A percentile compares a stretch with the other conserved stretches of the same genome.
These are phyloP conservation scores for Saccharomycopsis vini DNA, from an alignment of 805 yeast species.

Conservation along the genomic window DNA sequence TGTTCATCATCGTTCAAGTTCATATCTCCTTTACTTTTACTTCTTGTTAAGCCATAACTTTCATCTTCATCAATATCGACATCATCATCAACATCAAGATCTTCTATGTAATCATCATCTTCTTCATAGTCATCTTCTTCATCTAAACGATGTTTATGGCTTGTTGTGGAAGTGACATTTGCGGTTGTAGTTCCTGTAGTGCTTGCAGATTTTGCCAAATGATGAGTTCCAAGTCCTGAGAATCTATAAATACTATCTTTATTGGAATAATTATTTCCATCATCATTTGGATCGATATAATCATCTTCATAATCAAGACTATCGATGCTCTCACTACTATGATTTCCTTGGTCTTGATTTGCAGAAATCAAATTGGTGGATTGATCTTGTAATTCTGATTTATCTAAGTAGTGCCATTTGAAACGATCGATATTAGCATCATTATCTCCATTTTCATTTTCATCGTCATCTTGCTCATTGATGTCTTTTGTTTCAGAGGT, in stretches of 20 bases:
- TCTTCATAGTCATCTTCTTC: conserved; percentile 18
- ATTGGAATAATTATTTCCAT: conserved; percentile 67
- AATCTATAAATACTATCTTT: no score
- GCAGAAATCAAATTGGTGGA: no score
- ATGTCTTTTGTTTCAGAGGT: conserved; percentile 30
- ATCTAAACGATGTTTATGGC: no score
- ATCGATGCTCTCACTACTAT: conserved; percentile 43
- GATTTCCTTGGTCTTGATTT: background rate
- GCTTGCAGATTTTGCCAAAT: no score
- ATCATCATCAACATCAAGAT: conserved; percentile 19
- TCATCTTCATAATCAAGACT: conserved; percentile 16
- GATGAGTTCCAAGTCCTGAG: no score
- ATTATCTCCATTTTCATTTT: background rate
- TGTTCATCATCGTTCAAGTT: conserved; percentile 28
- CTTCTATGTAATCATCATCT: conserved; percentile 20
- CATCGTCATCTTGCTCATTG: conserved; percentile 5
- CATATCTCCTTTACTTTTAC: conserved; percentile 30
- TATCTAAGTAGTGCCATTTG: conserved; percentile 17
- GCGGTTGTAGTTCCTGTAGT: no score
- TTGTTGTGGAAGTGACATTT: no score
- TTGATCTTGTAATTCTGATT: conserved; percentile 11
- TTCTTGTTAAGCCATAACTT: conserved; percentile 28
- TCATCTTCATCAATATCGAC: conserved; percentile 23
- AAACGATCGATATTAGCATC: background rate
- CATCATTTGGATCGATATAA: conserved; percentile 44